Evolutionary conservation across 2,329 filamentous ascomycete species (phyloP).

Genomic region (Aureobasidium uvarum): DNA sequence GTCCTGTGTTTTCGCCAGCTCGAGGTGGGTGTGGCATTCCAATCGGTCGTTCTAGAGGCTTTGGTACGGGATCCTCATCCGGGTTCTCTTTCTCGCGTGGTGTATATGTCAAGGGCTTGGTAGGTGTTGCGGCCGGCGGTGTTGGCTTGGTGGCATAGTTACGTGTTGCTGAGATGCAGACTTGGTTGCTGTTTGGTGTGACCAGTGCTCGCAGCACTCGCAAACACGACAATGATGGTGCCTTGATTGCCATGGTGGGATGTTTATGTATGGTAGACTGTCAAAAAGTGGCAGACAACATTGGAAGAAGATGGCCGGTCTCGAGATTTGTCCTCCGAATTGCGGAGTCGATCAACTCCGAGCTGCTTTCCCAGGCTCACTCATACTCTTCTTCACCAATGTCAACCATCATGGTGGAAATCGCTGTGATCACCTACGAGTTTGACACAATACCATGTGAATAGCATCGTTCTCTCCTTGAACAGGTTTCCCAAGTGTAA

Average conservation of each 20-base stretch:
- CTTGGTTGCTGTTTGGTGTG: constrained; percentile 26
- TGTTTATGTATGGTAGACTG: neutral
- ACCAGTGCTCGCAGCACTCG: constrained; percentile 35
- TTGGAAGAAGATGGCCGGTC: neutral
- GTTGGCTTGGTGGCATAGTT: constrained; percentile 27
- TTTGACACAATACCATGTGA: neutral
- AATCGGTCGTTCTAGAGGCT: constrained; percentile 68
- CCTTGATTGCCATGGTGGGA: constrained; percentile 34
- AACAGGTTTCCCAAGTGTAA: neutral
- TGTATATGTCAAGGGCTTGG: constrained; percentile 29
- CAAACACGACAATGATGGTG: constrained; percentile 35
- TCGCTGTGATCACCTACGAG: neutral
- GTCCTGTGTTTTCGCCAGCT: constrained; percentile 76
- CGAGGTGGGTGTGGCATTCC: constrained; percentile 72
- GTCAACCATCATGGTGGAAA: neutral
- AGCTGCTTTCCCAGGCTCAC: neutral
- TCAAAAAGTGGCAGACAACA: neutral
- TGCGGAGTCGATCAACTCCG: constrained; percentile 22
- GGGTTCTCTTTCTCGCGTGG: constrained; percentile 33
- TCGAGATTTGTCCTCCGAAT: constrained; percentile 10
- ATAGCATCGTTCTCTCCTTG: neutral
- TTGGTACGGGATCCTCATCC: constrained; percentile 50
- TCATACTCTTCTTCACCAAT: neutral
- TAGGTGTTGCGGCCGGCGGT: constrained; percentile 27
- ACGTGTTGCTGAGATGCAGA: constrained; percentile 24